phyloP scores from a whole-genome alignment of 2,329 filamentous ascomycete genomes.

The Epichloe gansuensis region DNA sequence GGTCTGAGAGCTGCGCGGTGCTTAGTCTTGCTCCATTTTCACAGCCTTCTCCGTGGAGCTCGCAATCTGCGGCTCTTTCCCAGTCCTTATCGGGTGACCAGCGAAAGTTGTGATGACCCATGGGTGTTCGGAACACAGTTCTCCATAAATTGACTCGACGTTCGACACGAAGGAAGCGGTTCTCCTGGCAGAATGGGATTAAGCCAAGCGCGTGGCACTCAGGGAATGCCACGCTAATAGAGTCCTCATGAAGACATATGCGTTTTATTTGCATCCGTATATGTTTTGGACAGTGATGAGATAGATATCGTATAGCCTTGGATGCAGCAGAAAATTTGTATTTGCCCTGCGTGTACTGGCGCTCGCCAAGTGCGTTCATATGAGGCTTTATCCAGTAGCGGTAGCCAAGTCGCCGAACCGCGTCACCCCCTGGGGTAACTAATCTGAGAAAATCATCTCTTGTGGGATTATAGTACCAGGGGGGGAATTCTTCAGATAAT shows the following conservation, averaged over 20 bases:
- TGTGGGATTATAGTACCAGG: not conserved
- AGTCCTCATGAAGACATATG: not conserved
- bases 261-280: not conserved
- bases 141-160: not conserved
- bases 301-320: not conserved
- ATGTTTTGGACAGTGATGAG: not conserved
- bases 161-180: not conserved
- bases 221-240: not conserved
- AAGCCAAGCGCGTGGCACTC: not conserved
- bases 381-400: not conserved
- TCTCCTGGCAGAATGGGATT: not conserved
- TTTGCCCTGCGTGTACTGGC: not conserved
- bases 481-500: not conserved
- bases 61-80: not conserved
- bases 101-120: not conserved
- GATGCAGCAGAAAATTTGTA: not conserved
- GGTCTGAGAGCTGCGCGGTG: not conserved
- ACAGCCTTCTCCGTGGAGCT: not conserved
- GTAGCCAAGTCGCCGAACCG: not conserved
- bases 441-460: not conserved
- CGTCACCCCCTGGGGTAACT: too few species aligned
- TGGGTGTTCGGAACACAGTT: not conserved
- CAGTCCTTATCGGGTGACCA: not conserved
- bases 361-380: not conserved
- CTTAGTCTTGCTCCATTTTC: not conserved